phyloP scores from a whole-genome alignment of 495 filamentous ascomycete genomes.

The Hypomontagnella submonticulosa region DNA sequence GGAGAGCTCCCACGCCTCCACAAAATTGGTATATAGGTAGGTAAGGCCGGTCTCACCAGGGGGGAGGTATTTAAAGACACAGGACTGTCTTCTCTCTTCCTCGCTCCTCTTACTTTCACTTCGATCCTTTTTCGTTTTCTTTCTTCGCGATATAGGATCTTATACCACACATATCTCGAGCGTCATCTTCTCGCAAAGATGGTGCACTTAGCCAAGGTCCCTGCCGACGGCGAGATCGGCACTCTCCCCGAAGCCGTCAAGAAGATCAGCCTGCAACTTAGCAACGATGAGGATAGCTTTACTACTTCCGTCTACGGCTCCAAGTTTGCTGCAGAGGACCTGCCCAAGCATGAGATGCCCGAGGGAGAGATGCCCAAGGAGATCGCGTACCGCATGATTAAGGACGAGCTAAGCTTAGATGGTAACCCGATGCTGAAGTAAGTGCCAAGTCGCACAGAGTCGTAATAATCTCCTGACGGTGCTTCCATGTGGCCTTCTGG shows the following conservation, averaged over 20 bases:
- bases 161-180: conserved; percentile 1
- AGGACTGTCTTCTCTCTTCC: conserved; percentile 4
- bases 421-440: conserved; percentile 90
- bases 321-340: conserved; percentile 77
- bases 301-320: conserved; percentile 86
- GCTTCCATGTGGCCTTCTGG: conserved; percentile 4
- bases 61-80: conserved; percentile 29
- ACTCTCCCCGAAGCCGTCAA: conserved; percentile 57
- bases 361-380: conserved; percentile 88
- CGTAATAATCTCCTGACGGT: conserved; percentile 26
- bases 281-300: conserved; percentile 69
- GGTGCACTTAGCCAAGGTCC: conserved; percentile 73
- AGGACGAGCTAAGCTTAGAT: conserved; percentile 89
- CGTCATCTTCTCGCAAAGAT: conserved; percentile 58
- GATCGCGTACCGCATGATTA: conserved; percentile 94
- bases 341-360: conserved; percentile 88
- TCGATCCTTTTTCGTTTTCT: conserved; percentile 2
- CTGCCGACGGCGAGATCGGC: conserved; percentile 60
- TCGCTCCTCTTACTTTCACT: conserved; percentile 10
- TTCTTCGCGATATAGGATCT: conserved; percentile 9
- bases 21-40: conserved; percentile 3
- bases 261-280: conserved; percentile 57
- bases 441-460: conserved; percentile 37
- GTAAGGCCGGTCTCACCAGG: background rate
- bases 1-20: conserved; percentile 27